Evolutionary conservation across 768 basidiomycete genomes (phyloP), one percentile per base, ranked within the genome.

Genomic region (Boletus patriciae): DNA sequence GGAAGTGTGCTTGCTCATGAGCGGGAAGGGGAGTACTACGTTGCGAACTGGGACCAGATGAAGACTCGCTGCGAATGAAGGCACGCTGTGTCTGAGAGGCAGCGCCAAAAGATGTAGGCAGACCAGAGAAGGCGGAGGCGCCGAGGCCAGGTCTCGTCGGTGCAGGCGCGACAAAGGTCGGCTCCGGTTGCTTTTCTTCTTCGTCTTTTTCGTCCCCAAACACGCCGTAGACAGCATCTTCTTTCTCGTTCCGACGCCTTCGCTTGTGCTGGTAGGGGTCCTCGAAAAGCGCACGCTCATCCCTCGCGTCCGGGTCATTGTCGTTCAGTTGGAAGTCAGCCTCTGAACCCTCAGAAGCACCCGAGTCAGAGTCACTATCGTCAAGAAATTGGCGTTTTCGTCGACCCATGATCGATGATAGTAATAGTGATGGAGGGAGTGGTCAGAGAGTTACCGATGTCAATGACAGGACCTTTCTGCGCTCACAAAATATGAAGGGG

Each of bases 1-100:
- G 79, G 71, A 99, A 96, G 68, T 98, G 95, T n/a, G 79, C 77
- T 55, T 79, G 76, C 64, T 98, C 95, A 18, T 78, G 65, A 1
- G 83, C 74, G 19, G 81, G 82, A 19, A 97, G 80, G 5, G 78
- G 76, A 4, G 78, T 76, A 3, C 77, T 74, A 18, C 80, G 74
- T 47, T 63, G 65, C 13, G 80, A 80, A 2, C 81, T 71, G 16
- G 65, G 65, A 25, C 57, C 60, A 7, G 84, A 73, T 4, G 80
- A 66, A 34, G 73, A 70, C 33, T 73, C 69, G 63, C 79, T 75
- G 50, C 87, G 87, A 34, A 85, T 70, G 67, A 94, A 86, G 11
- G 79, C 74, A 3, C 79, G 76, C 43, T 77, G 78, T 0, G 74
- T 49, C 38, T 73, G 73, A n/a, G 71, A 56, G 23, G 70, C 27